phyloP scores from a whole-genome alignment of 441 rosid species.

The Populus hybrid region DNA sequence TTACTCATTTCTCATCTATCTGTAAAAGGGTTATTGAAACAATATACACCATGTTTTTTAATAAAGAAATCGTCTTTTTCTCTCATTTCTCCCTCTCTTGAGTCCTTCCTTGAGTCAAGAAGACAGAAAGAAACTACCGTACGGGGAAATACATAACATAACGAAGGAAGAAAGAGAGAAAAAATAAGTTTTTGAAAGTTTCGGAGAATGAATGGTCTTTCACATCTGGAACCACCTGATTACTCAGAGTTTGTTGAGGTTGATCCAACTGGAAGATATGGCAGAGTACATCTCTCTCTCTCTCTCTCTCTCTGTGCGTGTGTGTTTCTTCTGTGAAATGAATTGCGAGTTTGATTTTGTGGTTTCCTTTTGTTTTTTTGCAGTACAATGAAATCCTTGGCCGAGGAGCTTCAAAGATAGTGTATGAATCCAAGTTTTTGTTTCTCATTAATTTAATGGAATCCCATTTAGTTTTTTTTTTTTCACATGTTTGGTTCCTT shows the following conservation, averaged over 20 bases:
- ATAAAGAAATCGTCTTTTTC: background rate
- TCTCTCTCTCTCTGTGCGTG: background rate
- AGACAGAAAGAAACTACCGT: background rate
- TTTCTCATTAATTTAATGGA: conserved; percentile 8
- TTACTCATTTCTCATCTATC: conserved; percentile 18
- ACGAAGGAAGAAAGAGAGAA: background rate
- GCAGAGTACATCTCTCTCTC: conserved; percentile 54
- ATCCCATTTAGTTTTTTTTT: conserved; percentile 32
- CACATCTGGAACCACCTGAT: conserved; percentile 37
- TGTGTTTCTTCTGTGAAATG: conserved; percentile 9
- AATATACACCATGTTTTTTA: background rate
- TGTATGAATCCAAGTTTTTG: conserved; percentile 49
- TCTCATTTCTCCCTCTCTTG: conserved; percentile 21
- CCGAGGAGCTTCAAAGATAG: conserved; percentile 92
- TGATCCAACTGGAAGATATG: conserved; percentile 99
- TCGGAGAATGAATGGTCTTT: conserved; percentile 51
- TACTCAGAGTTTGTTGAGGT: conserved; percentile 85
- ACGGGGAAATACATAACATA: conserved; percentile 22
- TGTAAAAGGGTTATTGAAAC: background rate
- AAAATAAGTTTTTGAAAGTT: conserved; percentile 4
- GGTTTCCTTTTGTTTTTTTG: conserved; percentile 27
- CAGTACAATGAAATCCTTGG: conserved; percentile 91
- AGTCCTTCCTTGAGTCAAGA: conserved; percentile 20
- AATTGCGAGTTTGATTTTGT: conserved; percentile 23
- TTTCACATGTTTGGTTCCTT: background rate